phyloP scores from a whole-genome alignment of 345 rosid genomes.

The Diplotaxis tenuifolia region DNA sequence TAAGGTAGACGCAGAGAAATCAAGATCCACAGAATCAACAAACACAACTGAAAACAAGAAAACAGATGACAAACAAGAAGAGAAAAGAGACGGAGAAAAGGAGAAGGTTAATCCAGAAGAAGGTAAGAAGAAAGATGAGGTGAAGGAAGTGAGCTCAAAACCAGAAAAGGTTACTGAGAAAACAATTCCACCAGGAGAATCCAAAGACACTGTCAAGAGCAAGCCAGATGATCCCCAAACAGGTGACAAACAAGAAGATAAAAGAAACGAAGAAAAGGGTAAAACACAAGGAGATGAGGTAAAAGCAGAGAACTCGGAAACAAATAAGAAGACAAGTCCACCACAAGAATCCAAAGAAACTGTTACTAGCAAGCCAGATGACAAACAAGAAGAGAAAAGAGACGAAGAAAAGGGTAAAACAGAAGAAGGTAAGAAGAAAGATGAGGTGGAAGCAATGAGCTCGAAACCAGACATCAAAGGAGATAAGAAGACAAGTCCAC shows the following conservation, averaged over 20 bases:
- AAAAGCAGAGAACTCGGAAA: neutral
- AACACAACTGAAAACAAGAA: neutral
- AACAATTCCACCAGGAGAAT: neutral
- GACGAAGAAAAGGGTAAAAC: neutral
- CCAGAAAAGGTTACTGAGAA: neutral
- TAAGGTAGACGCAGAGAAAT: neutral
- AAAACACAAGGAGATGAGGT: conserved; percentile 4
- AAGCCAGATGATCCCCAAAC: conserved; percentile 2
- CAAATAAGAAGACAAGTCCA: neutral
- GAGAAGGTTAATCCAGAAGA: conserved; percentile 4
- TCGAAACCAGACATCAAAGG: no score
- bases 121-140: conserved; percentile 10
- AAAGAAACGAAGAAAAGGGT: neutral
- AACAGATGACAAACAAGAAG: conserved; percentile 8
- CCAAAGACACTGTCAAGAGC: neutral
- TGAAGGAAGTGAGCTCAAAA: neutral
- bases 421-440: neutral
- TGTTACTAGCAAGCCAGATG: conserved; percentile 10
- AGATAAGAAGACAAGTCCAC: no score
- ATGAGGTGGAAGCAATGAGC: no score
- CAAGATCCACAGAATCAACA: neutral
- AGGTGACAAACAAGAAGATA: neutral
- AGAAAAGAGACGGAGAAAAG: neutral
- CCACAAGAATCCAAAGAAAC: conserved; percentile 10
- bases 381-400: conserved; percentile 5